Base-by-base conservation (phyloP, 306 rosid genomes). In the Astragalus membranaceus region DNA sequence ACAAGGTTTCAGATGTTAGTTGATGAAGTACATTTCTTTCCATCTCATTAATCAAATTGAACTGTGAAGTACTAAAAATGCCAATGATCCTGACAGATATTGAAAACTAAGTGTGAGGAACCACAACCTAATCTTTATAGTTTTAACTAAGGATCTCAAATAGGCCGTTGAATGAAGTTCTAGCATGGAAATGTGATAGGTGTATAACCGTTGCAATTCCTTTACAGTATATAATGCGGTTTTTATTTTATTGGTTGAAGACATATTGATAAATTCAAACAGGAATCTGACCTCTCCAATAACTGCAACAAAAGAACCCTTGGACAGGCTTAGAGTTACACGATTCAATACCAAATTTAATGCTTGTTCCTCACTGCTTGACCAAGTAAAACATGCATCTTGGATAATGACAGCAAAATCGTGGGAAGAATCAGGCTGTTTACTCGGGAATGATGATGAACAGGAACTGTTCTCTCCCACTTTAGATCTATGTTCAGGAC, bases 361-460 rank as follows among this genome's bases (percentile, higher is more conserved):
- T 84, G 84, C 74, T 49, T 84, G 73, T 54, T 84, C 89, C 14
- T 87, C 88, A 74, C 88, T 78, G 80, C 89, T 84, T 66, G 97
- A 88, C 97, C 97, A 93, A 69, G 92, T 44, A 83, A 90, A 90
- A 74, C 85, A 88, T 50, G 90, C 95, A 61, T 87, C 81, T 56
- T 86, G 72, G 53, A 87, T 61, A 69, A 70, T 44, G 73, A 90
- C 81, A 59, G 94, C 90, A 63, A 78, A 50, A 67, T 80, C 80
- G 70, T 81, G 88, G 72, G 12, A 35, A 67, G 72, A 62, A 69
- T 75, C 84, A 67, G 78, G 76, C 30, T 78, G 88, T 70, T 79
- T 74, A 78, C 79, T 70, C 16, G 9, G 63, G 65, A 64, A 49
- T 62, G 68, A 32, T 39, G 75, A 60, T 72, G 86, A 74, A 69